Conservation (phyloP, 352 stramenopile species). For the Vaucheria bursata region DNA sequence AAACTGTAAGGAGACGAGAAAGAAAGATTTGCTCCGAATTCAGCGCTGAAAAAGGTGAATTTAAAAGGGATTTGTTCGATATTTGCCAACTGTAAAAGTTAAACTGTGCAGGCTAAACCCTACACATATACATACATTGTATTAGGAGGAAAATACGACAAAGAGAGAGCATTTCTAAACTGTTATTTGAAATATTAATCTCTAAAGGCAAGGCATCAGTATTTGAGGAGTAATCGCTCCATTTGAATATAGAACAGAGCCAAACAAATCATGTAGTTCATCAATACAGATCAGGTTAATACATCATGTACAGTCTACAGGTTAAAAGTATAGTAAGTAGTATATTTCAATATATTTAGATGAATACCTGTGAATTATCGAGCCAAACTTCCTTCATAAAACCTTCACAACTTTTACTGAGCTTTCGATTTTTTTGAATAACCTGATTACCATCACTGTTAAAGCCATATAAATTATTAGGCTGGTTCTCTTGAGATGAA, state of each 20-base stretch:
- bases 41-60: no score
- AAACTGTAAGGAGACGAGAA: no score
- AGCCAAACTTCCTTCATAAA: constrained; percentile 77
- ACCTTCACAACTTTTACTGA: constrained; percentile 40
- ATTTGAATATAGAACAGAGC: neutral
- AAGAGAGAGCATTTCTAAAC: neutral
- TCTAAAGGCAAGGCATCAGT: neutral
- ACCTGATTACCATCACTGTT: neutral
- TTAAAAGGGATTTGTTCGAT: no score
- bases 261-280: neutral
- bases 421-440: constrained; percentile 7
- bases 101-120: no score
- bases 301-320: constrained; percentile 28
- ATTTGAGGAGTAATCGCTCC: neutral
- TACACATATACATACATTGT: no score
- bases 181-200: neutral
- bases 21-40: no score
- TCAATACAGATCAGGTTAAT: constrained; percentile 1
- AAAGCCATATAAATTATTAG: neutral
- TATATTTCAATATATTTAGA: constrained; percentile 58
- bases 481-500: neutral
- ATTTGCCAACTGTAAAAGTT: no score
- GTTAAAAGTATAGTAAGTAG: constrained; percentile 58
- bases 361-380: constrained; percentile 75
- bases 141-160: no score